Evolutionary conservation across 2,329 filamentous ascomycete genomes (phyloP).

Genomic region (Aspergillus novofumigatus): DNA sequence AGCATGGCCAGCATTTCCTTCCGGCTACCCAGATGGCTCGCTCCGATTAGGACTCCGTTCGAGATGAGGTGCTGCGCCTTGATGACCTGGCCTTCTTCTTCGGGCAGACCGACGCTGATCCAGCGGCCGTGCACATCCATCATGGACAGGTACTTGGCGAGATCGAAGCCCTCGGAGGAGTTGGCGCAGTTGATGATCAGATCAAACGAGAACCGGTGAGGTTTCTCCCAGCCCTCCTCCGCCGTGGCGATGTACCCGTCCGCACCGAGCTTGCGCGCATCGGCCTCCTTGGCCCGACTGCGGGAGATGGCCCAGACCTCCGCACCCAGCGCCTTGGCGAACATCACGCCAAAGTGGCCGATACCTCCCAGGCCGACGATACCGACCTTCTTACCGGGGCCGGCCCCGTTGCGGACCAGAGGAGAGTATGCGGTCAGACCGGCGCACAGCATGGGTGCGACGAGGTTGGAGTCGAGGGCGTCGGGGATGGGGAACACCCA

Average conservation of each 20-base stretch:
- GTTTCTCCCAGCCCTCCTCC: conserved; percentile 56
- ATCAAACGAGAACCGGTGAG: conserved; percentile 53
- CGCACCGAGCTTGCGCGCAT: conserved; percentile 56
- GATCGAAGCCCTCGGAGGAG: conserved; percentile 65
- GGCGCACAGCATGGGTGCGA: conserved; percentile 79
- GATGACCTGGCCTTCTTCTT: conserved; percentile 67
- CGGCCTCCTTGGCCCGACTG: conserved; percentile 56
- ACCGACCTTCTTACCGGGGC: conserved; percentile 55
- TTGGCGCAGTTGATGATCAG: conserved; percentile 71
- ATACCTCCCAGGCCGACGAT: conserved; percentile 56
- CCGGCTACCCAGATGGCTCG: conserved; percentile 66
- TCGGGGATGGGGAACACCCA: conserved; percentile 69
- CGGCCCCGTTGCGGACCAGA: conserved; percentile 68
- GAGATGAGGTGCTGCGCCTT: conserved; percentile 69
- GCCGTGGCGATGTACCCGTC: conserved; percentile 57
- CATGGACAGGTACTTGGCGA: conserved; percentile 66
- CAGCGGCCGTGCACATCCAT: conserved; percentile 78
- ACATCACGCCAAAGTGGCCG: conserved; percentile 67
- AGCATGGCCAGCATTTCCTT: conserved; percentile 70
- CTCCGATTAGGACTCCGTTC: conserved; percentile 70
- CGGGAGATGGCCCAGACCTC: conserved; percentile 61
- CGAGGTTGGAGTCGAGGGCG: conserved; percentile 54
- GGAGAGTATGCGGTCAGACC: conserved; percentile 77
- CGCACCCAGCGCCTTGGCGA: conserved; percentile 63
- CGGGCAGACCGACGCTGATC: conserved; percentile 75